Percentiles rank a stretch among this genome's conserved stretches.
These are phyloP conservation scores for Clavispora phyllophila DNA, from an alignment of 805 yeast genomes.

Conservation along the genomic window DNA sequence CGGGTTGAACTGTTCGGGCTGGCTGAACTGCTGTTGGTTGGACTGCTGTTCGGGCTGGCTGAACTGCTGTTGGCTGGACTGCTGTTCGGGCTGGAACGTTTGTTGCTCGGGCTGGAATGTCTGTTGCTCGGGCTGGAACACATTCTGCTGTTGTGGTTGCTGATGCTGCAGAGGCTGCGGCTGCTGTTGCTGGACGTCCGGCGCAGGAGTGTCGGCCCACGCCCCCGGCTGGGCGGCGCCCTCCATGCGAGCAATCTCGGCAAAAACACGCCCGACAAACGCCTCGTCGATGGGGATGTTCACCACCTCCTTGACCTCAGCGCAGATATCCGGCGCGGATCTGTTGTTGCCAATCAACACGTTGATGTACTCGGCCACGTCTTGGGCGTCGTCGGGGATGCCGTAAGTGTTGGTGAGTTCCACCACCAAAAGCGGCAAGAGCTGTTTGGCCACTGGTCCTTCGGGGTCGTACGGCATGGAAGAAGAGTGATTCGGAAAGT, in stretches of 20 bases:
- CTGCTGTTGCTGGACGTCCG: conserved; percentile 1
- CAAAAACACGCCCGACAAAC: conserved; percentile 53
- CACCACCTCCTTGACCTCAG: conserved; percentile 57
- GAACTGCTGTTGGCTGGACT: background rate
- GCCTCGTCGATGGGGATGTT: conserved; percentile 55
- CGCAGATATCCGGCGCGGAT: conserved; percentile 52
- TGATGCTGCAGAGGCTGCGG: conserved; percentile 6
- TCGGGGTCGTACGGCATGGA: conserved; percentile 34
- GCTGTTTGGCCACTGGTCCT: conserved; percentile 33
- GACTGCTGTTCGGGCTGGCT: background rate
- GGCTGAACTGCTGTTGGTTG: background rate
- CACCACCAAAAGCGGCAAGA: conserved; percentile 29
- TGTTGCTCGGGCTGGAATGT: background rate
- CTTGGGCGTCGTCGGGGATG: conserved; percentile 35
- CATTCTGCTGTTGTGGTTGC: background rate
- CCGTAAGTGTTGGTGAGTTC: conserved; percentile 33
- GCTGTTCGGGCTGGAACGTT: background rate
- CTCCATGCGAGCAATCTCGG: conserved; percentile 40
- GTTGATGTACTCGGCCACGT: conserved; percentile 62
- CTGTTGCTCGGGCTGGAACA: background rate
- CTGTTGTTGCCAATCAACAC: conserved; percentile 66
- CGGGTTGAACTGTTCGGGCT: background rate
- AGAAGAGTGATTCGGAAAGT: too few relatives aligned
- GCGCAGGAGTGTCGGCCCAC: background rate
- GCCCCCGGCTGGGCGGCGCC: background rate